Evolutionary conservation across 345 rosid genomes (phyloP).

Genomic region (Balakata baccata): DNA sequence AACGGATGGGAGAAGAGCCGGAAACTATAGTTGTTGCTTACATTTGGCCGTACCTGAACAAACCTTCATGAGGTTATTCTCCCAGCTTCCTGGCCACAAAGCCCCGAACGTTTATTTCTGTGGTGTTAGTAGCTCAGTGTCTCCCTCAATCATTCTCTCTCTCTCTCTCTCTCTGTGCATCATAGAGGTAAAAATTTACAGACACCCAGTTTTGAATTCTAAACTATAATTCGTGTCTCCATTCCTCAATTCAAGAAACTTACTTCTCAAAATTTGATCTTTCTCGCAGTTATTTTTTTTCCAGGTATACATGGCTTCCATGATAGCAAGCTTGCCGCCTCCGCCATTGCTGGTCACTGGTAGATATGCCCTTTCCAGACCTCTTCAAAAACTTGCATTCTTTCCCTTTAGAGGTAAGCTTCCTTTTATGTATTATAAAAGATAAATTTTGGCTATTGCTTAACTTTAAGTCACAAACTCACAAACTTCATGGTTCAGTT

Average conservation of each 20-base stretch:
- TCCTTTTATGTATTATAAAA: not conserved
- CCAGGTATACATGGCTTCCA: slow-evolving; percentile 53
- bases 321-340: slow-evolving; percentile 41
- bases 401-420: slow-evolving; percentile 41
- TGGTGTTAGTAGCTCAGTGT: not conserved
- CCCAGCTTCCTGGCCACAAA: not conserved
- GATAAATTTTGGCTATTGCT: not conserved
- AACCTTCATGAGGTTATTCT: not conserved
- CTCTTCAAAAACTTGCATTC: slow-evolving; percentile 38
- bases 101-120: not conserved
- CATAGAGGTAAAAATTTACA: not conserved
- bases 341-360: slow-evolving; percentile 41
- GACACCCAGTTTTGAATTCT: not conserved
- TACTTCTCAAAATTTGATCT: not conserved
- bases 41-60: not conserved
- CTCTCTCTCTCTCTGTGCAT: slow-evolving; percentile 1
- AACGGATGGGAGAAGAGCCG: not conserved
- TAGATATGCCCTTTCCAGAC: slow-evolving; percentile 39
- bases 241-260: not conserved
- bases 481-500: not conserved
- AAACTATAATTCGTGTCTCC: not conserved
- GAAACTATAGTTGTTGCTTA: not conserved
- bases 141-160: too few relatives aligned
- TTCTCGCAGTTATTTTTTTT: not conserved
- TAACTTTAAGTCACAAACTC: not conserved